Base-by-base conservation (phyloP, 2,329 filamentous ascomycete species). In the Tympanopsis confertula region DNA sequence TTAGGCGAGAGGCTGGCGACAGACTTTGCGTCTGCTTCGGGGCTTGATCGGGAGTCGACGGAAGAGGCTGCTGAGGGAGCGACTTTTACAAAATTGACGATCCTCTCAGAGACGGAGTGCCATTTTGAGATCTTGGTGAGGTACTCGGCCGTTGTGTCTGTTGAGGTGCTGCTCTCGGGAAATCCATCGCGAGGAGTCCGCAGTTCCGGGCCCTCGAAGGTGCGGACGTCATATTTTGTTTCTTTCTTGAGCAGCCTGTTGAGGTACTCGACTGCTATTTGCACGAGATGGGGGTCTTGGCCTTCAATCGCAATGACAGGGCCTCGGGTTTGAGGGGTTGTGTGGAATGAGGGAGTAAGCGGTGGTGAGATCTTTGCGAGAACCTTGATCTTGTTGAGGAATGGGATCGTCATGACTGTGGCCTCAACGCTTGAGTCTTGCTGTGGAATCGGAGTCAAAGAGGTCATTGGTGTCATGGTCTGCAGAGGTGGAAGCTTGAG, bases 341-440 rank as follows among this genome's bases (percentile, higher is more conserved):
- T 15, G 10, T 15, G 7, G 15, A 33, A 17, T 10, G 30, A 10
- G 12, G 30, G 30, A 33, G 15, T 17, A 7, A 33, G 15, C 15
- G 30, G 30, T 12, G 30, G 30, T 7, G 30, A 33, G 12, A 33
- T 33, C 30, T 33, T 33, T 10, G 30, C 30, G 30, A 33, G 30
- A 13, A 33, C 30, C 17, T 33, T 33, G 30, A 33, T 33, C 17
- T 33, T 33, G 30, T 33, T 33, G 10, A 33, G 30, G 30, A 33
- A 33, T 7, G 30, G 30, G 30, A 33, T 33, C 10, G 30, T 33
- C 30, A 33, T 33, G 30, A 33, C 30, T 7, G 30, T 33, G 12
- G 10, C 15, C 30, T 33, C 30, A 10, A 33, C 7, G 15, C 30
- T 33, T 17, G 15, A 33, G 10, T 15, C 30, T 7, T 33, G 7